Percentiles rank a stretch among this genome's conserved stretches.
phyloP scores from a whole-genome alignment of 495 filamentous ascomycete species.

The Neurospora cerealis region DNA sequence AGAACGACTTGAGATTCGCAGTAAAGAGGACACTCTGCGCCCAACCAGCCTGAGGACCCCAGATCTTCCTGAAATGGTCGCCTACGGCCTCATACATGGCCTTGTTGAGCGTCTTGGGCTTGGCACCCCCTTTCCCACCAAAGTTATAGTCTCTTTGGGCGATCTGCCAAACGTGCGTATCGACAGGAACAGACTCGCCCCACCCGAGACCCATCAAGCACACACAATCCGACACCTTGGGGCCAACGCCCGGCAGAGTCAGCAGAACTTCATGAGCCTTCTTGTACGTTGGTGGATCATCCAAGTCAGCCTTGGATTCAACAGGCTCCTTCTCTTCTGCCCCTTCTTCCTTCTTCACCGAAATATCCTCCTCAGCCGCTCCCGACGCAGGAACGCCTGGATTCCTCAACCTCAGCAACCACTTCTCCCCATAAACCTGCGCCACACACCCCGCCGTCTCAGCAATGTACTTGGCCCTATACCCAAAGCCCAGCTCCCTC shows the following conservation, averaged over 20 bases:
- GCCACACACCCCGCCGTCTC: constrained; percentile 71
- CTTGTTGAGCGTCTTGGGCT: constrained; percentile 78
- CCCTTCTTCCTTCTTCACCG: neutral
- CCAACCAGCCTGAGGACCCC: constrained; percentile 95
- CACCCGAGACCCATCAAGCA: constrained; percentile 97
- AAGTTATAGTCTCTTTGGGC: constrained; percentile 93
- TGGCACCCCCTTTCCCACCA: constrained; percentile 48
- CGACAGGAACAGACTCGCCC: constrained; percentile 88
- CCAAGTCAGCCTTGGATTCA: neutral
- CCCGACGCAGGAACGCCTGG: constrained; percentile 56
- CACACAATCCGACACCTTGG: constrained; percentile 95
- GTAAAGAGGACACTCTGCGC: constrained; percentile 96
- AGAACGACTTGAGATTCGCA: constrained; percentile 80
- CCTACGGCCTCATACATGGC: constrained; percentile 82
- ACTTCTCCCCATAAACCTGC: constrained; percentile 52
- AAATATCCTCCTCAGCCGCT: neutral
- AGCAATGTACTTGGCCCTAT: constrained; percentile 84
- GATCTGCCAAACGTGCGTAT: constrained; percentile 99
- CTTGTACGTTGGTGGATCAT: constrained; percentile 42
- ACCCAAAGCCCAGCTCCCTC: constrained; percentile 82
- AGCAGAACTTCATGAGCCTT: constrained; percentile 75
- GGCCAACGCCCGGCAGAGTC: constrained; percentile 74
- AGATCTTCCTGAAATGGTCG: constrained; percentile 79
- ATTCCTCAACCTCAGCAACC: constrained; percentile 68
- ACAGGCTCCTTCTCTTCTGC: neutral